Percentiles rank a stretch among this genome's conserved stretches.
These are phyloP conservation scores for Thermothelomyces thermophilus DNA, from an alignment of 2,329 filamentous ascomycete species.

Conservation along the genomic window DNA sequence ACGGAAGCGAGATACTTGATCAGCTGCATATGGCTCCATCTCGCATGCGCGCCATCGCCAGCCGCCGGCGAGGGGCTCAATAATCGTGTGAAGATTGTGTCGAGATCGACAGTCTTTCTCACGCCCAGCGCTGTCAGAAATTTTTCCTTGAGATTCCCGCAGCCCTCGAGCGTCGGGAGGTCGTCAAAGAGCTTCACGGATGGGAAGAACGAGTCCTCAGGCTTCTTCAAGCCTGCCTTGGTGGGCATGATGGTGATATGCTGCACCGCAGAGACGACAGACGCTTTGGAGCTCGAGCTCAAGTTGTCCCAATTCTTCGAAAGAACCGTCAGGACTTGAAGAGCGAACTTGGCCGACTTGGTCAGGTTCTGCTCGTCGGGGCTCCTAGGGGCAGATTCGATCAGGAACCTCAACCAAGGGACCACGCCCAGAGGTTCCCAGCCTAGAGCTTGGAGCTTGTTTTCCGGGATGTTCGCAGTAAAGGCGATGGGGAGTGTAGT, in stretches of 20 bases:
- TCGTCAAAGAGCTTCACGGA: slow-evolving; percentile 95
- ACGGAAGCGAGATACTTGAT: slow-evolving; percentile 93
- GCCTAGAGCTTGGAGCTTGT: slow-evolving; percentile 70
- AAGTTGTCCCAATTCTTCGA: slow-evolving; percentile 90
- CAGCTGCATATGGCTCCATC: slow-evolving; percentile 90
- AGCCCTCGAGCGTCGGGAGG: slow-evolving; percentile 69
- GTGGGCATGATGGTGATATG: slow-evolving; percentile 76
- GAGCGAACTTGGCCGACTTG: slow-evolving; percentile 64
- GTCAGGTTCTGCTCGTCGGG: slow-evolving; percentile 63
- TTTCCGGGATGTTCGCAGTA: slow-evolving; percentile 59
- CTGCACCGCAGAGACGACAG: slow-evolving; percentile 58
- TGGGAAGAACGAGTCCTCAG: slow-evolving; percentile 82
- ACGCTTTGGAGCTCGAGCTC: slow-evolving; percentile 57
- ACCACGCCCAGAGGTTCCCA: slow-evolving; percentile 82
- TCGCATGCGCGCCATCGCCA: slow-evolving; percentile 47
- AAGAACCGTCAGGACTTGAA: slow-evolving; percentile 68
- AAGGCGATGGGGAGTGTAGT: slow-evolving; percentile 80
- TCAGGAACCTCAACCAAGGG: slow-evolving; percentile 75
- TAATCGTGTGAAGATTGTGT: slow-evolving; percentile 84
- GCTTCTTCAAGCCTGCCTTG: slow-evolving; percentile 80
- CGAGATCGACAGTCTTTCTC: slow-evolving; percentile 89
- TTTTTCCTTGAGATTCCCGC: slow-evolving; percentile 82
- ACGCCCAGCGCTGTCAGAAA: slow-evolving; percentile 79
- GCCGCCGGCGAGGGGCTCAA: slow-evolving; percentile 53
- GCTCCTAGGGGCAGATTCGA: slow-evolving; percentile 58